Evolutionary conservation across 2,329 filamentous ascomycete genomes (phyloP).

Genomic region (Aureobasidium melanogenum): DNA sequence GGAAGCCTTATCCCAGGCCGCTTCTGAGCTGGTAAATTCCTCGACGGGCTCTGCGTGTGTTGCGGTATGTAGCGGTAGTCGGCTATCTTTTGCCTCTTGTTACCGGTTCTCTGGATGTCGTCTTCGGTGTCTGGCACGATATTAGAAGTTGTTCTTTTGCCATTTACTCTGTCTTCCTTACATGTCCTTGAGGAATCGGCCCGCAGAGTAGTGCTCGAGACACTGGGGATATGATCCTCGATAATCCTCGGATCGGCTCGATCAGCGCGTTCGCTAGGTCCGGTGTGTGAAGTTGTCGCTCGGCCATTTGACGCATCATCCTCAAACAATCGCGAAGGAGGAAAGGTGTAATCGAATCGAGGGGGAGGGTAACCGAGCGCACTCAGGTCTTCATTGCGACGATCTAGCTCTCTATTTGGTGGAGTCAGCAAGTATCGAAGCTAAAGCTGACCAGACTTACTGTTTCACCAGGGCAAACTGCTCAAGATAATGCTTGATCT

Average conservation of each 20-base stretch:
- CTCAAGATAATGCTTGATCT: slow-evolving; percentile 28
- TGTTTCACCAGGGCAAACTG: slow-evolving; percentile 25
- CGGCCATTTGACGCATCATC: neutral
- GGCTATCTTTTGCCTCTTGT: neutral
- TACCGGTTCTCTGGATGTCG: neutral
- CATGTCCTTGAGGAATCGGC: neutral
- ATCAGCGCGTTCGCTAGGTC: neutral
- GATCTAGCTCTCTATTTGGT: slow-evolving; percentile 10
- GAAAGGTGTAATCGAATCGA: neutral
- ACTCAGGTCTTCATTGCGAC: neutral
- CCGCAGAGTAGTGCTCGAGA: slow-evolving; percentile 3
- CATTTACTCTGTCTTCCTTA: neutral
- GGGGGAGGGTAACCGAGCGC: neutral
- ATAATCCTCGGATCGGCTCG: neutral
- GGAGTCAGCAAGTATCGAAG: neutral
- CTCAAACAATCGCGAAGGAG: neutral
- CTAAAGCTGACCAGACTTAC: slow-evolving; percentile 18
- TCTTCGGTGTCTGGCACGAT: neutral
- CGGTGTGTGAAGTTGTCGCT: neutral
- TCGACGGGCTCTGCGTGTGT: neutral
- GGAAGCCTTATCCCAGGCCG: neutral
- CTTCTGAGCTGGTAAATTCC: neutral
- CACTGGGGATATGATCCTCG: neutral
- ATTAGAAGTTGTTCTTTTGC: neutral
- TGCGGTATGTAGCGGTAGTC: neutral